Conservation (phyloP, 768 basidiomycete genomes). For the Lactifluus volemus region DNA sequence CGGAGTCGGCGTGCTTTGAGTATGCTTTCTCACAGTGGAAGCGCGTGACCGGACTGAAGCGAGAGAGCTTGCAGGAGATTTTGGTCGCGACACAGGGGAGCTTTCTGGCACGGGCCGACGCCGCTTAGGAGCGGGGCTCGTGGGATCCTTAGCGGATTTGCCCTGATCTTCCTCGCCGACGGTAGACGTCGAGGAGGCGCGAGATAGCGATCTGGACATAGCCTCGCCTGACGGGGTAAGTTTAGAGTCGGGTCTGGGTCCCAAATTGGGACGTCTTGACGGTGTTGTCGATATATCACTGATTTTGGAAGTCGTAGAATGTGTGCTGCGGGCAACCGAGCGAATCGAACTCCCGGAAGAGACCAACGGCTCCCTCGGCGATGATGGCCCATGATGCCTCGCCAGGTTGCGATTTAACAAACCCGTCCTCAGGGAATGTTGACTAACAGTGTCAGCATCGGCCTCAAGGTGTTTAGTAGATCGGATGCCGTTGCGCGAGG, state of each 20-base stretch:
- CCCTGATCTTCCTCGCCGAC: slow-evolving; percentile 9
- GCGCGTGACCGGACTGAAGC: slow-evolving; percentile 30
- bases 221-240: slow-evolving; percentile 42
- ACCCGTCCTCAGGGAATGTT: slow-evolving; percentile 41
- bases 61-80: slow-evolving; percentile 28
- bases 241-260: slow-evolving; percentile 55
- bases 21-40: slow-evolving; percentile 31
- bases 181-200: slow-evolving; percentile 13
- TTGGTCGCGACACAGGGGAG: slow-evolving; percentile 14
- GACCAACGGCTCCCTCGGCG: slow-evolving; percentile 25
- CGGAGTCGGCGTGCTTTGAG: slow-evolving; percentile 16
- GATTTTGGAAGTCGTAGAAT: slow-evolving; percentile 27
- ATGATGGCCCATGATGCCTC: slow-evolving; percentile 21
- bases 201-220: slow-evolving; percentile 15
- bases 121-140: not conserved
- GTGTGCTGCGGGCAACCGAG: slow-evolving; percentile 37
- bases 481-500: slow-evolving; percentile 20
- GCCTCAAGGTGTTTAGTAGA: slow-evolving; percentile 22
- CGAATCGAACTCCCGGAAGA: slow-evolving; percentile 36
- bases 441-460: slow-evolving; percentile 34
- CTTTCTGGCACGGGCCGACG: slow-evolving; percentile 8
- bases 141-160: not conserved
- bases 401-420: slow-evolving; percentile 30
- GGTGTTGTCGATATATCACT: slow-evolving; percentile 21
- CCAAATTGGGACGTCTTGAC: slow-evolving; percentile 22